Conservation (phyloP, 768 basidiomycete genomes). For the Lentinula detonsa region DNA sequence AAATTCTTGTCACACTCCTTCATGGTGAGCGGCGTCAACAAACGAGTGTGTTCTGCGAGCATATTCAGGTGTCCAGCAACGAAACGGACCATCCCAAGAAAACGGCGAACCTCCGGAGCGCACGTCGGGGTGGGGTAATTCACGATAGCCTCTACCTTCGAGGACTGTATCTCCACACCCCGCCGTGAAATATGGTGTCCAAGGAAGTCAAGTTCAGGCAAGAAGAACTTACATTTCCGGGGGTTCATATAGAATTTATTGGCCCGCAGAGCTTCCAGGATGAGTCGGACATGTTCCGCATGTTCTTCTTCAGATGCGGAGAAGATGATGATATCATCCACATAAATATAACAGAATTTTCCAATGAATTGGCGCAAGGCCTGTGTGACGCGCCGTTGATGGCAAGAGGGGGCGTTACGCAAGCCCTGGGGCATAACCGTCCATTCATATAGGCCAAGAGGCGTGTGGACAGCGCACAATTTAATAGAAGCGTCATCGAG, state of each 20-base stretch:
- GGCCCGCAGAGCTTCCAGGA: constrained; percentile 9
- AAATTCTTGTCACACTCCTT: constrained; percentile 12
- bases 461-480: constrained; percentile 27
- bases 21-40: constrained; percentile 14
- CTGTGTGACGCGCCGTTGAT: constrained; percentile 19
- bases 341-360: constrained; percentile 22
- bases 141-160: constrained; percentile 14
- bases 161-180: constrained; percentile 14
- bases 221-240: constrained; percentile 15
- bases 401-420: constrained; percentile 22
- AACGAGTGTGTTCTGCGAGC: constrained; percentile 10
- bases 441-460: constrained; percentile 30
- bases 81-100: constrained; percentile 18
- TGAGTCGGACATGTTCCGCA: constrained; percentile 5
- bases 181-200: constrained; percentile 16
- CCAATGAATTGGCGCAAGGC: constrained; percentile 16
- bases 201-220: constrained; percentile 9
- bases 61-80: constrained; percentile 11
- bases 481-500: constrained; percentile 20
- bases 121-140: constrained; percentile 15
- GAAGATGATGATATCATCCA: constrained; percentile 29
- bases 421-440: constrained; percentile 26
- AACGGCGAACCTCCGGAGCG: constrained; percentile 10
- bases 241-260: constrained; percentile 15
- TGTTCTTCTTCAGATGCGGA: constrained; percentile 21